These are phyloP conservation scores for Oryza punctata DNA, from an alignment of 176 grass and related monocot species.

Conservation along the genomic window DNA sequence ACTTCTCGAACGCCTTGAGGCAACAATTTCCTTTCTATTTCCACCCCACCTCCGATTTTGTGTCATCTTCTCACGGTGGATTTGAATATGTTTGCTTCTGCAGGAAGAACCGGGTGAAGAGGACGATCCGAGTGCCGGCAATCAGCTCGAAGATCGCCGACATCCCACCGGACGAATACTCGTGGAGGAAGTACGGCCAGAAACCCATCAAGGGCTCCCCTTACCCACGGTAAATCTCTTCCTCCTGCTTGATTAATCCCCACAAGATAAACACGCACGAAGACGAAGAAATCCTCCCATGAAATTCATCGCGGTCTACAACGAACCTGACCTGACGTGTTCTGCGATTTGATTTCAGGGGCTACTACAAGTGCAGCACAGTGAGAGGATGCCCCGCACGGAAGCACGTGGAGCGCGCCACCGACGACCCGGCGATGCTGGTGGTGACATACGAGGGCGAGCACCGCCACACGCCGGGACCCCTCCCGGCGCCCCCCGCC, in stretches of 20 bases:
- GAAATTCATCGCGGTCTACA: neutral
- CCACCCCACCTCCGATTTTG: neutral
- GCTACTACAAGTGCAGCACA: conserved; percentile 98
- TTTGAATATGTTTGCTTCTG: neutral
- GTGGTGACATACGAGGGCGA: conserved; percentile 96
- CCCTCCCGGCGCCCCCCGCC: neutral
- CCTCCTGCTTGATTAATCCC: neutral
- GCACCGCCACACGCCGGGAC: conserved; percentile 65
- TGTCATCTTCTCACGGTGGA: neutral
- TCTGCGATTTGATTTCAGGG: conserved; percentile 29
- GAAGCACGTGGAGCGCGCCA: conserved; percentile 97
- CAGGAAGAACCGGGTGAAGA: conserved; percentile 86
- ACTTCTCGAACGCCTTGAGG: too few relatives aligned
- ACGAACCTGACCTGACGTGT: conserved; percentile 3
- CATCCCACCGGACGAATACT: conserved; percentile 92
- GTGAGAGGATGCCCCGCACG: conserved; percentile 74
- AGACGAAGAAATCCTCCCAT: neutral
- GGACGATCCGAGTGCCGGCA: conserved; percentile 72
- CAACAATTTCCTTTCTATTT: neutral
- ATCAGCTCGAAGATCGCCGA: conserved; percentile 87
- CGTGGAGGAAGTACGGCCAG: conserved; percentile 98
- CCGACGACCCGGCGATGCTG: conserved; percentile 89
- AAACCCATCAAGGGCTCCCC: conserved; percentile 99
- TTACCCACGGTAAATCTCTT: conserved; percentile 63
- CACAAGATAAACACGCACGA: neutral